Evolutionary conservation across 176 grass and related monocot species (phyloP).

Genomic region (sorghum (Sorghum bicolor)): Sorghum_bicolor_NCBIv3 NC_012874.2:56108001-56108500

Average conservation of each 20-base stretch:
- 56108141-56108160: not conserved
- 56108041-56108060: conserved; percentile 99
- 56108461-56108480: not conserved
- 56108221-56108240: not conserved
- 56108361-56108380: conserved; percentile 70
- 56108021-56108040: conserved; percentile 76
- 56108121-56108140: conserved; percentile 1
- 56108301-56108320: conserved; percentile 50
- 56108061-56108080: not conserved
- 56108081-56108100: not conserved
- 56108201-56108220: conserved; percentile 21
- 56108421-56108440: not conserved
- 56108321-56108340: conserved; percentile 87
- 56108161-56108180: conserved; percentile 25
- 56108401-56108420: conserved; percentile 71
- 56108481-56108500: not conserved
- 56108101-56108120: conserved; percentile 16
- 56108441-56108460: not conserved
- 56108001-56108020: conserved; percentile 89
- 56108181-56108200: conserved; percentile 25
- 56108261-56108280: not conserved
- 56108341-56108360: conserved; percentile 93
- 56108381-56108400: conserved; percentile 83
- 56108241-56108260: not conserved
- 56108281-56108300: not conserved